Base-by-base conservation (phyloP, 2,329 filamentous ascomycete species). In the Talaromyces sp. region DNA sequence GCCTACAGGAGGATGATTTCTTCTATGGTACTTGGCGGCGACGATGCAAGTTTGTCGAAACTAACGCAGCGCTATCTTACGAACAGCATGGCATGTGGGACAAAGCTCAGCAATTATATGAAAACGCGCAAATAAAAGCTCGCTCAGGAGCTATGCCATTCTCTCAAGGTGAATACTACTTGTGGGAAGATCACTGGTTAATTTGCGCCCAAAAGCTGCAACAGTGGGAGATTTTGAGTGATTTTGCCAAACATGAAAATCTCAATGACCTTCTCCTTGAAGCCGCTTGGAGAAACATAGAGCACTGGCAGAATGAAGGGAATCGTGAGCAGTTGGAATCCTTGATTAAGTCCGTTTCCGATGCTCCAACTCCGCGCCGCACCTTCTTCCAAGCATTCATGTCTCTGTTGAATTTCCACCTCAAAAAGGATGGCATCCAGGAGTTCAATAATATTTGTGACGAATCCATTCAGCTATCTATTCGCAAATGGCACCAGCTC, bases 21-120 rank as follows among this genome's bases (percentile, higher is more conserved):
- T 99, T 98, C 74, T 98, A 99, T 65, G 95, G 95, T 9, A 96
- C 93, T 0, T 99, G 95, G 95, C 87, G 95, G 62, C 87, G 95
- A 60, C 88, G 95, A 52, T 96, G 93, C 73, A 91, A 96, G 66
- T 99, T 96, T 70, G 89, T 99, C 6, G 96, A 99, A 79, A 98
- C 93, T 9, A 99, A 99, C 71, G 91, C 95, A 14, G 95, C 93
- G 1, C 81, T 99, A 8, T 99, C 95, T 0, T 99, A 97, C 68
- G 96, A 99, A 77, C 96, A 99, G 73, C 96, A 96, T 68, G 95
- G 95, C 54, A 96, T 98, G 85, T 99, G 95, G 96, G 95, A 99
- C 69, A 98, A 98, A 77, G 93, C 96, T 1, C 96, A 99, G 77
- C 90, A 90, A 70, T 89, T 97, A 79, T 99, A 98, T 74, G 95